These are phyloP conservation scores for Thalassiosira livingstoniorum DNA, from an alignment of 352 stramenopile genomes.

Conservation along the genomic window DNA sequence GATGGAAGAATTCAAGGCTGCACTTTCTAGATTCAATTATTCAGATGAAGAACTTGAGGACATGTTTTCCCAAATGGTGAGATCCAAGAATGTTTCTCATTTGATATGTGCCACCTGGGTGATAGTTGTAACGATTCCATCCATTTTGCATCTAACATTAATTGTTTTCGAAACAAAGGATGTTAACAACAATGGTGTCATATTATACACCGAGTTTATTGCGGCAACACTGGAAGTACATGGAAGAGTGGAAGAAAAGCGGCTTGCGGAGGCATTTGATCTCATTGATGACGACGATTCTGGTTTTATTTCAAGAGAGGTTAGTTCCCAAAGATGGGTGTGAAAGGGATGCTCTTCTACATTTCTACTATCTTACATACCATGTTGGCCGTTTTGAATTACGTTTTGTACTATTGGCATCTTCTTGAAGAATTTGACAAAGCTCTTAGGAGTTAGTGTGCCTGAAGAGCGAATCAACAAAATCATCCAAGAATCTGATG, in stretches of 20 bases:
- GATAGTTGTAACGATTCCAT: too few species aligned
- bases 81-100: conserved; percentile 23
- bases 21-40: conserved; percentile 66
- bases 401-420: too few species aligned
- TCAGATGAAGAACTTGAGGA: conserved; percentile 66
- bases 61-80: conserved; percentile 65
- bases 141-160: background rate
- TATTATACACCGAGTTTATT: conserved; percentile 96
- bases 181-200: conserved; percentile 63
- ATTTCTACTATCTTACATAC: too few species aligned
- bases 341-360: too few species aligned
- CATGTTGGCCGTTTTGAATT: too few species aligned
- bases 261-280: conserved; percentile 91
- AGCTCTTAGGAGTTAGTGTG: conserved; percentile 52
- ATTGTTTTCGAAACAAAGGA: conserved; percentile 30
- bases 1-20: conserved; percentile 76
- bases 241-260: conserved; percentile 87
- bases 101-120: too few species aligned
- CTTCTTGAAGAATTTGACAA: conserved; percentile 40
- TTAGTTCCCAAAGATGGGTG: too few species aligned
- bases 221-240: conserved; percentile 92
- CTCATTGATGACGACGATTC: conserved; percentile 91
- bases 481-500: conserved; percentile 91
- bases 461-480: conserved; percentile 73
- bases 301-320: conserved; percentile 89